Conservation (phyloP, 1,284 basidiomycete genomes). For the Puccinia triticina region DNA sequence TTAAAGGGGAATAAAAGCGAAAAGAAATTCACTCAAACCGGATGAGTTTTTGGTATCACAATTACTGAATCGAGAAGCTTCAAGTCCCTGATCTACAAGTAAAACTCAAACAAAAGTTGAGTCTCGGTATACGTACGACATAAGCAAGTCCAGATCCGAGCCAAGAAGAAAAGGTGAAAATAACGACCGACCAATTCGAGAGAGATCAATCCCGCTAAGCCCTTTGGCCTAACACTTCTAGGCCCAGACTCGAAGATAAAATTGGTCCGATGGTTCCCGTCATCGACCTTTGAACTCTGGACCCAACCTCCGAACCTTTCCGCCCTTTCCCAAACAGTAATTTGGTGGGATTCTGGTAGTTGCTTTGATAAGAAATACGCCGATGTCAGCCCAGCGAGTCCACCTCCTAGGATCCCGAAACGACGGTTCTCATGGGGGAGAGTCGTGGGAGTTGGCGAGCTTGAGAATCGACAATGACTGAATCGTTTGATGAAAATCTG, state of each 20-base stretch:
- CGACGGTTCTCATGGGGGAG: background rate
- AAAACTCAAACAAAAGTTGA: background rate
- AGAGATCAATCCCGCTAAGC: constrained; percentile 64
- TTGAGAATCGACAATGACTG: background rate
- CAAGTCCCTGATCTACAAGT: constrained; percentile 38
- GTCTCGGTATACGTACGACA: no score
- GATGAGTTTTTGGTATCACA: constrained; percentile 44
- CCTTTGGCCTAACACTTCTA: constrained; percentile 75
- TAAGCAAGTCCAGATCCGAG: background rate
- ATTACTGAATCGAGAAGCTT: constrained; percentile 39
- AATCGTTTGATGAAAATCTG: background rate
- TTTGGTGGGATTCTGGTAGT: constrained; percentile 65
- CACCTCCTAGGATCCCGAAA: constrained; percentile 71
- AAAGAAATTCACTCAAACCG: constrained; percentile 34
- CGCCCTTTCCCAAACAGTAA: constrained; percentile 73
- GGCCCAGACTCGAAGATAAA: constrained; percentile 79
- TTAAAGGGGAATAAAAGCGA: background rate
- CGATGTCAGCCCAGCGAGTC: constrained; percentile 77
- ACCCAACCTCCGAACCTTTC: constrained; percentile 81
- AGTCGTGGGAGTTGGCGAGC: background rate
- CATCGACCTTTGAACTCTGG: constrained; percentile 63
- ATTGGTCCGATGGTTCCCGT: constrained; percentile 57
- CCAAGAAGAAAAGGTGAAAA: background rate
- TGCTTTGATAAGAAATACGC: constrained; percentile 75
- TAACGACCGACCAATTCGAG: constrained; percentile 60